Evolutionary conservation across 306 rosid genomes (phyloP).

Genomic region (Acacia acuminata): DNA sequence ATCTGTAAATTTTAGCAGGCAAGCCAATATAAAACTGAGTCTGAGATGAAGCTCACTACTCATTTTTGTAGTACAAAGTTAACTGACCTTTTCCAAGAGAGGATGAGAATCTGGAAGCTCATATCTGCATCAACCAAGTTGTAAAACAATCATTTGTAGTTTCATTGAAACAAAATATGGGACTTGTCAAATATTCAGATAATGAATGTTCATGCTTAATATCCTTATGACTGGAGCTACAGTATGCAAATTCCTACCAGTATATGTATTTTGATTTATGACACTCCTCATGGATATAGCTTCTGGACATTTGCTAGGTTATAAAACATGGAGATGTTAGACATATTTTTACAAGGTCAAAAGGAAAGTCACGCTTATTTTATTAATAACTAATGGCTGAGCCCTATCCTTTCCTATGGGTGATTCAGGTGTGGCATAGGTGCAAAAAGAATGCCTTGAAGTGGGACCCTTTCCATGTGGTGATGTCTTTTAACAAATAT

Average conservation of each 20-base stretch:
- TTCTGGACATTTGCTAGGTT: conserved; percentile 15
- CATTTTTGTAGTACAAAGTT: conserved; percentile 24
- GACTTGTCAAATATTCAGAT: conserved; percentile 19
- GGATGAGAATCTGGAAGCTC: conserved; percentile 98
- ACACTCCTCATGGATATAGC: neutral
- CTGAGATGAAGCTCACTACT: conserved; percentile 25
- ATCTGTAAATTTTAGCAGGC: conserved; percentile 54
- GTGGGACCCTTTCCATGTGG: conserved; percentile 6
- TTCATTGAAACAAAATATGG: conserved; percentile 19
- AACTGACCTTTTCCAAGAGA: conserved; percentile 71
- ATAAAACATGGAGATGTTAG: conserved; percentile 25
- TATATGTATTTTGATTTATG: neutral
- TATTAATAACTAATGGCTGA: conserved; percentile 20
- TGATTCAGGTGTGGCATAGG: conserved; percentile 21
- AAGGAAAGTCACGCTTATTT: conserved; percentile 2
- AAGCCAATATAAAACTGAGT: conserved; percentile 22
- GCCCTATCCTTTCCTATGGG: conserved; percentile 11
- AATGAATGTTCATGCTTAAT: conserved; percentile 13
- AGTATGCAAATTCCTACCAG: neutral
- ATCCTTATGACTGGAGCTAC: conserved; percentile 15
- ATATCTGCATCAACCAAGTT: conserved; percentile 66
- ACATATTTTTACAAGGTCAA: conserved; percentile 12
- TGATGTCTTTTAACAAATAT: conserved; percentile 1
- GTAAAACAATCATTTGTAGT: conserved; percentile 27
- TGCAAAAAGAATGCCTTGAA: conserved; percentile 9